Conservation (phyloP, 371 early-diverging fungal genomes). For the Saksenaea oblongispora region DNA sequence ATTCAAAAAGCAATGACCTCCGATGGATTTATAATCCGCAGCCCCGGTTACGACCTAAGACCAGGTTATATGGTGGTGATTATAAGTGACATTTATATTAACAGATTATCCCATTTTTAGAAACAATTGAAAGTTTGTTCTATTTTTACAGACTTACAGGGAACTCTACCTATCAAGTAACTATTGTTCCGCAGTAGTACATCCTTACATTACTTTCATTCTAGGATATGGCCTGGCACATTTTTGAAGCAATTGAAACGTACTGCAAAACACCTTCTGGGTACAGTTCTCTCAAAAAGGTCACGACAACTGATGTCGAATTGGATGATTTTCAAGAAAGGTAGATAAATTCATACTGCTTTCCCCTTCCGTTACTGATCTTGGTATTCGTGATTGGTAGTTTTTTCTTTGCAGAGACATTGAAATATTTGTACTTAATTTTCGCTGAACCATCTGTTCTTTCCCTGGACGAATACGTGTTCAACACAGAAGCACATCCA, state of each 20-base stretch:
- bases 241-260: constrained; percentile 54
- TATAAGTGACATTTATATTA: neutral
- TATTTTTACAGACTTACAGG: constrained; percentile 71
- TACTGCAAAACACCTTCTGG: constrained; percentile 46
- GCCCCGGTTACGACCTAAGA: constrained; percentile 47
- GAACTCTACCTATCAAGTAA: constrained; percentile 58
- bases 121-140: constrained; percentile 79
- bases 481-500: constrained; percentile 92
- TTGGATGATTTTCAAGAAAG: constrained; percentile 56
- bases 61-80: constrained; percentile 34
- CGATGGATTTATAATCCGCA: constrained; percentile 24
- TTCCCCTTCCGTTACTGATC: neutral
- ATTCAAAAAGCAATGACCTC: constrained; percentile 29
- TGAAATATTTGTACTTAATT: constrained; percentile 91
- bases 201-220: constrained; percentile 63
- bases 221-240: constrained; percentile 74
- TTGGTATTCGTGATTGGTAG: constrained; percentile 23
- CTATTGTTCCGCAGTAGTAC: constrained; percentile 66
- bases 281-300: constrained; percentile 36
- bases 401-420: constrained; percentile 91
- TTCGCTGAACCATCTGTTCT: constrained; percentile 59
- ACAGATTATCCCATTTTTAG: constrained; percentile 28
- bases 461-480: constrained; percentile 80
- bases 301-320: constrained; percentile 23
- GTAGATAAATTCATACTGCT: constrained; percentile 20